A percentile compares a stretch with the other conserved stretches of the same genome.
phyloP scores from a whole-genome alignment of 1,284 basidiomycete species.

The Heterobasidion parviporum region DNA sequence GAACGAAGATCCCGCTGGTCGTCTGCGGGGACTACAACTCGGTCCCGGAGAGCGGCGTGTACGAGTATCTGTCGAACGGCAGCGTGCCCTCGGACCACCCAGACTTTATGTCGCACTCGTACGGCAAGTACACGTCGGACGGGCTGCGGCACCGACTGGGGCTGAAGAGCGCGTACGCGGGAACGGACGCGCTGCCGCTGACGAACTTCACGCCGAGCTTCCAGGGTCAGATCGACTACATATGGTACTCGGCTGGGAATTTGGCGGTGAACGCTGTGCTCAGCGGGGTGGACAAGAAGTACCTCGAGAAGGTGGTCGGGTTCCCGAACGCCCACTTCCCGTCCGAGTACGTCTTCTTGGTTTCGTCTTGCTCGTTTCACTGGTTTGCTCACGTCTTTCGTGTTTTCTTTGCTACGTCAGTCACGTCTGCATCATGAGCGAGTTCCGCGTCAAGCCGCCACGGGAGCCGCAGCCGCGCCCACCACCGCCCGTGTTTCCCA shows the following conservation, averaged over 20 bases:
- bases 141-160: slow-evolving; percentile 78
- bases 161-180: slow-evolving; percentile 80
- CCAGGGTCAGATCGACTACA: slow-evolving; percentile 84
- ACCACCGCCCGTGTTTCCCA: slow-evolving; percentile 28
- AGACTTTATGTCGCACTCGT: slow-evolving; percentile 90
- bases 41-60: slow-evolving; percentile 80
- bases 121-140: slow-evolving; percentile 89
- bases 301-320: slow-evolving; percentile 88
- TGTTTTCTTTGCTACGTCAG: slow-evolving; percentile 25
- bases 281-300: slow-evolving; percentile 81
- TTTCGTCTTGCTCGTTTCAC: slow-evolving; percentile 6
- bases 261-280: slow-evolving; percentile 82
- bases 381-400: slow-evolving; percentile 14
- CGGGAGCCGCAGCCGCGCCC: slow-evolving; percentile 31
- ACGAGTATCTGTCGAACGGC: slow-evolving; percentile 84
- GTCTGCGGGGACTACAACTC: slow-evolving; percentile 97
- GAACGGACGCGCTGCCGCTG: slow-evolving; percentile 61
- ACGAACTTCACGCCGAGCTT: slow-evolving; percentile 91
- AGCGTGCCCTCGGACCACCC: slow-evolving; percentile 68
- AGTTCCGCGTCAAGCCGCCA: slow-evolving; percentile 71
- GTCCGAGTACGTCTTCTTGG: slow-evolving; percentile 66
- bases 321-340: slow-evolving; percentile 98
- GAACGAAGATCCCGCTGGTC: slow-evolving; percentile 85
- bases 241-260: slow-evolving; percentile 83
- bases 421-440: slow-evolving; percentile 57